phyloP scores from a whole-genome alignment of 2,329 filamentous ascomycete genomes.

The Xylaria sp. region DNA sequence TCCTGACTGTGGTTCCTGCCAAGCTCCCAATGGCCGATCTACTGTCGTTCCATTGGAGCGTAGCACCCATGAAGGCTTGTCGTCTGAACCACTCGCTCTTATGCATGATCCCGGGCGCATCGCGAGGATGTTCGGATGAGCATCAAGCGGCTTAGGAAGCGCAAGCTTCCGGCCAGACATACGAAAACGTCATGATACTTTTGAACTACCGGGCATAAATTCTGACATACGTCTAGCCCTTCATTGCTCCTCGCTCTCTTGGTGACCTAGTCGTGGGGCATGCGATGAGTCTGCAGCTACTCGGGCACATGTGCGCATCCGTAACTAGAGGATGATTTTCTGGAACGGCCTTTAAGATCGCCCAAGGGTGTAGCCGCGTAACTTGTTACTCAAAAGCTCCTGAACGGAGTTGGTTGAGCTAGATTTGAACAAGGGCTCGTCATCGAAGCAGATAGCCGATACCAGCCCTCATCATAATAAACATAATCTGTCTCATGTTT shows the following conservation, averaged over 20 bases:
- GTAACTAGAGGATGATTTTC: slow-evolving; percentile 17
- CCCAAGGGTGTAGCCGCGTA: slow-evolving; percentile 25
- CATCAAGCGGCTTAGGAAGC: slow-evolving; percentile 38
- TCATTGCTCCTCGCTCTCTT: slow-evolving; percentile 40
- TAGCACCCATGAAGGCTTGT: slow-evolving; percentile 37
- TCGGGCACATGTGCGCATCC: slow-evolving; percentile 9
- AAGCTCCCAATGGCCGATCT: slow-evolving; percentile 43
- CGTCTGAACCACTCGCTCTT: slow-evolving; percentile 36
- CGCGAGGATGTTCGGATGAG: slow-evolving; percentile 40
- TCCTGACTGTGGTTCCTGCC: slow-evolving; percentile 38
- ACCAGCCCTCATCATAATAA: slow-evolving; percentile 28
- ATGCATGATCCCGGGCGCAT: slow-evolving; percentile 40
- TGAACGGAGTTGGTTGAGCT: slow-evolving; percentile 17
- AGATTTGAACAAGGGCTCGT: slow-evolving; percentile 26
- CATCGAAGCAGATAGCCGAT: slow-evolving; percentile 32
- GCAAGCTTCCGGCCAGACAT: slow-evolving; percentile 41
- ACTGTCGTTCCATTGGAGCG: slow-evolving; percentile 41
- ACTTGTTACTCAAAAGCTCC: slow-evolving; percentile 24
- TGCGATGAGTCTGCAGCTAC: slow-evolving; percentile 15
- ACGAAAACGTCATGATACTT: slow-evolving; percentile 36
- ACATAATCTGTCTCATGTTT: slow-evolving; percentile 35
- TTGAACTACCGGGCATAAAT: slow-evolving; percentile 37
- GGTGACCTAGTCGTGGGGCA: slow-evolving; percentile 20
- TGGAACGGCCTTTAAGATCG: slow-evolving; percentile 29
- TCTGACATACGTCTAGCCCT: slow-evolving; percentile 35